Conservation (phyloP, 257 asterid genomes). For the Capsicum baccatum region DNA sequence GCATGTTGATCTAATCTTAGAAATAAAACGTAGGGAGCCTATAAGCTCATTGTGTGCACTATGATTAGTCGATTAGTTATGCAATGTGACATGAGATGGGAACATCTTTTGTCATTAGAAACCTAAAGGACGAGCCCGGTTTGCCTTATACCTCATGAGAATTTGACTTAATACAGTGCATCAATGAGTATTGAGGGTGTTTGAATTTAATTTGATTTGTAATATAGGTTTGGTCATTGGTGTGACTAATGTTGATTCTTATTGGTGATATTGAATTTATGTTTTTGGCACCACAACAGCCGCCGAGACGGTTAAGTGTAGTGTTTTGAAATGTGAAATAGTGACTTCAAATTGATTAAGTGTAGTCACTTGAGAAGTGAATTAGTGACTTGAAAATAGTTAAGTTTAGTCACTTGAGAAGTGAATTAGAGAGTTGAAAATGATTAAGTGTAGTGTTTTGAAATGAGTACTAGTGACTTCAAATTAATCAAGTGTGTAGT, state of each 20-base stretch:
- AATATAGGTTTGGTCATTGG: background rate
- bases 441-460: no score
- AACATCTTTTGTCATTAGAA: background rate
- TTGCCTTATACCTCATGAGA: background rate
- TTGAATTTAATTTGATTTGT: background rate
- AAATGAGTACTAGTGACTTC: no score
- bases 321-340: no score
- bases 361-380: no score
- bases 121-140: background rate
- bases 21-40: background rate
- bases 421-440: no score
- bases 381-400: no score
- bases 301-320: no score
- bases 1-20: background rate
- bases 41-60: background rate
- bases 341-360: no score
- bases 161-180: background rate
- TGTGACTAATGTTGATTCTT: background rate
- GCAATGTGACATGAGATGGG: background rate
- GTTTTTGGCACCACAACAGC: no score
- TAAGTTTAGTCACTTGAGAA: no score
- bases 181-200: background rate
- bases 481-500: no score
- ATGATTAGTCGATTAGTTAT: background rate
- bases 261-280: background rate